Evolutionary conservation across 306 rosid genomes (phyloP).

Genomic region (Parietaria judaica): DNA sequence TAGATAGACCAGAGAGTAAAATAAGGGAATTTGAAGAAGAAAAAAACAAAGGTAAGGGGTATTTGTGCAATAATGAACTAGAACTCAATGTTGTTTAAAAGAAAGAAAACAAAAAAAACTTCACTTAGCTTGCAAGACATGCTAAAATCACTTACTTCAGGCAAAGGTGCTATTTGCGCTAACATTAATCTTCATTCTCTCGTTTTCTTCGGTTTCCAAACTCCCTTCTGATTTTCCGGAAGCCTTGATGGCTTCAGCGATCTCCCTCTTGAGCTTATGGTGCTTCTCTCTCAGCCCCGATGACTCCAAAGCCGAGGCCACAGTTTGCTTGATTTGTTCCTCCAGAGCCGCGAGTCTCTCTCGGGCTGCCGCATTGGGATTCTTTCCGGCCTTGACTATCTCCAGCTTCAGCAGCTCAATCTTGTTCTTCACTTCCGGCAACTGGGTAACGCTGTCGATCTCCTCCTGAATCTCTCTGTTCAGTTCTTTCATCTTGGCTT

Average conservation of each 20-base stretch:
- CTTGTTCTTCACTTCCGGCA: slow-evolving; percentile 54
- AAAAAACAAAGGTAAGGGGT: too few species aligned
- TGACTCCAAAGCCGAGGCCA: slow-evolving; percentile 48
- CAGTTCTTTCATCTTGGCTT: slow-evolving; percentile 42
- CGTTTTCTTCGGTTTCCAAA: slow-evolving; percentile 21
- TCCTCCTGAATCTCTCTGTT: slow-evolving; percentile 37
- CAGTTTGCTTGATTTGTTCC: slow-evolving; percentile 54
- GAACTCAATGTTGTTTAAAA: too few species aligned
- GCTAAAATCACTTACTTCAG: slow-evolving; percentile 47
- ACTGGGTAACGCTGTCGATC: slow-evolving; percentile 38
- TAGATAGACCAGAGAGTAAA: too few species aligned
- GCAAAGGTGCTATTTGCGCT: slow-evolving; percentile 37
- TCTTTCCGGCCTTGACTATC: slow-evolving; percentile 55
- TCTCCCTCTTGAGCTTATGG: slow-evolving; percentile 43
- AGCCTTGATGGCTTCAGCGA: slow-evolving; percentile 31
- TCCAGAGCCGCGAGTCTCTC: slow-evolving; percentile 55
- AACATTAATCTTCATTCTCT: slow-evolving; percentile 29
- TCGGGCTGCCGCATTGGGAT: slow-evolving; percentile 46
- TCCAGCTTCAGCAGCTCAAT: slow-evolving; percentile 57
- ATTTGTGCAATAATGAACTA: too few species aligned
- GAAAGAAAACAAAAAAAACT: too few species aligned
- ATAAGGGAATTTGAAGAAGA: too few species aligned
- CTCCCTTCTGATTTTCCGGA: slow-evolving; percentile 34
- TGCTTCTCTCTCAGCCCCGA: slow-evolving; percentile 57
- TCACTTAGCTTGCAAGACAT: too few species aligned